Conservation (phyloP, 2,329 filamentous ascomycete genomes). For the Claviceps pazoutovae region DNA sequence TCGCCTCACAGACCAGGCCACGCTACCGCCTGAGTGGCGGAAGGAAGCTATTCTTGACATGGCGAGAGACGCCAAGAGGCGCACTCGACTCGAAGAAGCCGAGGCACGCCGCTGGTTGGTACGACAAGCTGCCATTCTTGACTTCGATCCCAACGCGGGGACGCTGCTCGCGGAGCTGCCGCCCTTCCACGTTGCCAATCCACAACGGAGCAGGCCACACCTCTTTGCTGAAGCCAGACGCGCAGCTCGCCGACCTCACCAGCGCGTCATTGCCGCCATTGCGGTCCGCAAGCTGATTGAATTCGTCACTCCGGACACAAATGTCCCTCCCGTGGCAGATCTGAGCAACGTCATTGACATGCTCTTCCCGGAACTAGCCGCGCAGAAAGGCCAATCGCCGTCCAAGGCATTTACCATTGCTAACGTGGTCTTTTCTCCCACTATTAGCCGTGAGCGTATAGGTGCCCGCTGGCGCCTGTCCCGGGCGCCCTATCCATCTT, state of each 20-base stretch:
- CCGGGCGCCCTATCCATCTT: slow-evolving; percentile 30
- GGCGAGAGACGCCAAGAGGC: slow-evolving; percentile 34
- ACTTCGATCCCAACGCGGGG: slow-evolving; percentile 33
- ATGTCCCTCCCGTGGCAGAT: slow-evolving; percentile 26
- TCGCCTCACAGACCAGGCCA: slow-evolving; percentile 45
- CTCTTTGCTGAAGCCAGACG: slow-evolving; percentile 12
- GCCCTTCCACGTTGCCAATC: slow-evolving; percentile 9
- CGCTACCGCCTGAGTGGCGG: slow-evolving; percentile 56
- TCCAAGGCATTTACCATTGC: slow-evolving; percentile 29
- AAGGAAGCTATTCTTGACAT: slow-evolving; percentile 50
- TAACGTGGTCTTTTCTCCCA: slow-evolving; percentile 24
- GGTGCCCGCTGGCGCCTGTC: slow-evolving; percentile 29
- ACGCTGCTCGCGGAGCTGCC: slow-evolving; percentile 34
- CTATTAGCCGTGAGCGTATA: slow-evolving; percentile 7
- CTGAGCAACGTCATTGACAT: slow-evolving; percentile 32
- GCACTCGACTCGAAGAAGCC: slow-evolving; percentile 29
- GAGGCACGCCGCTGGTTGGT: slow-evolving; percentile 42
- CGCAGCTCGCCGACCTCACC: slow-evolving; percentile 18
- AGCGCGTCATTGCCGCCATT: slow-evolving; percentile 30
- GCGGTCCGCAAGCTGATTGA: slow-evolving; percentile 33
- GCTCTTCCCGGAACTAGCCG: slow-evolving; percentile 32
- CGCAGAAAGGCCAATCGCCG: slow-evolving; percentile 4
- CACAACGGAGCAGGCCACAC: slow-evolving; percentile 5
- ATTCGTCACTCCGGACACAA: slow-evolving; percentile 35
- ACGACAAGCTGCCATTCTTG: slow-evolving; percentile 29